These are phyloP conservation scores for Nymphaea thermarum DNA, from an alignment of 164 flowering plant species.

Conservation along the genomic window DNA sequence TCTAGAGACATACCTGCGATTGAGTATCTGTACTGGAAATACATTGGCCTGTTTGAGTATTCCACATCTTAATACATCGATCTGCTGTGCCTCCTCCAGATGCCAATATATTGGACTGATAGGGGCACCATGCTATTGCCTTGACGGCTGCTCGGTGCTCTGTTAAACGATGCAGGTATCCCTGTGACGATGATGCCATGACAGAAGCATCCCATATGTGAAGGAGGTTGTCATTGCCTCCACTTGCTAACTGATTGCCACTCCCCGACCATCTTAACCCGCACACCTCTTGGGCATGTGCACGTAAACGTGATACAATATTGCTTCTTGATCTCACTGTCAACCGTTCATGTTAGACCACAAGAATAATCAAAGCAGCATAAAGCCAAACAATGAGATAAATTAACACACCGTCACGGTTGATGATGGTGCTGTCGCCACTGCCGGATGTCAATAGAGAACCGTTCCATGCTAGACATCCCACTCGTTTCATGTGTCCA, in stretches of 20 bases:
- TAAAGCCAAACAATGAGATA: background rate
- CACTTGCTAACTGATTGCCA: slow-evolving; percentile 32
- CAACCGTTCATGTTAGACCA: background rate
- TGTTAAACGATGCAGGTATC: slow-evolving; percentile 16
- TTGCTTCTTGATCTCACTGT: slow-evolving; percentile 28
- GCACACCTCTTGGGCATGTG: slow-evolving; percentile 25
- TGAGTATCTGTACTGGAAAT: slow-evolving; percentile 24
- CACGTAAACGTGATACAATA: slow-evolving; percentile 11
- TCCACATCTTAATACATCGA: slow-evolving; percentile 44
- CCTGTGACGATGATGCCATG: slow-evolving; percentile 18
- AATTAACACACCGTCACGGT: slow-evolving; percentile 31
- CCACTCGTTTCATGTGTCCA: slow-evolving; percentile 28
- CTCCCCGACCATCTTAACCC: slow-evolving; percentile 30
- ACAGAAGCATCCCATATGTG: slow-evolving; percentile 35
- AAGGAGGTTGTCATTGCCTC: slow-evolving; percentile 33
- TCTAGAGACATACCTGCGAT: slow-evolving; percentile 27
- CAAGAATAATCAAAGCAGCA: background rate
- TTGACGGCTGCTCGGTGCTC: slow-evolving; percentile 44
- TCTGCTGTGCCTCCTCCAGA: slow-evolving; percentile 42
- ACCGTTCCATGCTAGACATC: slow-evolving; percentile 34
- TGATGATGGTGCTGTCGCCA: slow-evolving; percentile 28
- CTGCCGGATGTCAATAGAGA: slow-evolving; percentile 34
- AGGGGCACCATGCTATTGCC: slow-evolving; percentile 58
- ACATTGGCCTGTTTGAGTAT: slow-evolving; percentile 33
- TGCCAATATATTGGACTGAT: slow-evolving; percentile 31